Conservation (phyloP, 78 protist species). For the Bodo saltans region DNA sequence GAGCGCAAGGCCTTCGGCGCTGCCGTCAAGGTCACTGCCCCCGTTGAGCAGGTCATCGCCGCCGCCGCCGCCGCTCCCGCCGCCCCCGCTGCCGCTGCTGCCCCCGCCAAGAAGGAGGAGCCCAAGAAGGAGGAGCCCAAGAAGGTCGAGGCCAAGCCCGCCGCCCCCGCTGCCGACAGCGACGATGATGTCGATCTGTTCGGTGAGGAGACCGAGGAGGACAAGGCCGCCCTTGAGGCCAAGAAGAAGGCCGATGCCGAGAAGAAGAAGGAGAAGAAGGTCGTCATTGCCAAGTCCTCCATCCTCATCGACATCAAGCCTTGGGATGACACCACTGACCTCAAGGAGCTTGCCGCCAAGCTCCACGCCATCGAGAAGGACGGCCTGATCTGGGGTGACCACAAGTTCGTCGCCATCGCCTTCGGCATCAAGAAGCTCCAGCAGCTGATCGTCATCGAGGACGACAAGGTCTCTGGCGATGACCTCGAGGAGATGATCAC, state of each 20-base stretch:
- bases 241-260: constrained; percentile 40
- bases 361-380: constrained; percentile 58
- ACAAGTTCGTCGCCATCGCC: constrained; percentile 59
- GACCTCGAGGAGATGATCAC: constrained; percentile 60
- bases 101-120: too few relatives aligned
- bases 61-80: too few relatives aligned
- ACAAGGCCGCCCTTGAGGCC: constrained; percentile 53
- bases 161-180: too few relatives aligned
- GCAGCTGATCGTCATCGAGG: constrained; percentile 66
- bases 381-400: constrained; percentile 81
- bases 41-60: too few relatives aligned
- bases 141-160: too few relatives aligned
- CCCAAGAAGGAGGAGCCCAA: too few relatives aligned
- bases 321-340: constrained; percentile 76
- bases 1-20: background rate
- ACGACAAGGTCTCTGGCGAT: constrained; percentile 46
- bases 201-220: too few relatives aligned
- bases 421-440: constrained; percentile 84
- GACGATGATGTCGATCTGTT: too few relatives aligned
- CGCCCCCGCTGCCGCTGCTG: too few relatives aligned
- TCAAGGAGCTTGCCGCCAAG: constrained; percentile 55
- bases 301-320: constrained; percentile 80
- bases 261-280: constrained; percentile 46
- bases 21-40: too few relatives aligned
- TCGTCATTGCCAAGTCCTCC: constrained; percentile 52